Conservation (phyloP, 805 yeast genomes). For the Kazachstania martiniae region DNA sequence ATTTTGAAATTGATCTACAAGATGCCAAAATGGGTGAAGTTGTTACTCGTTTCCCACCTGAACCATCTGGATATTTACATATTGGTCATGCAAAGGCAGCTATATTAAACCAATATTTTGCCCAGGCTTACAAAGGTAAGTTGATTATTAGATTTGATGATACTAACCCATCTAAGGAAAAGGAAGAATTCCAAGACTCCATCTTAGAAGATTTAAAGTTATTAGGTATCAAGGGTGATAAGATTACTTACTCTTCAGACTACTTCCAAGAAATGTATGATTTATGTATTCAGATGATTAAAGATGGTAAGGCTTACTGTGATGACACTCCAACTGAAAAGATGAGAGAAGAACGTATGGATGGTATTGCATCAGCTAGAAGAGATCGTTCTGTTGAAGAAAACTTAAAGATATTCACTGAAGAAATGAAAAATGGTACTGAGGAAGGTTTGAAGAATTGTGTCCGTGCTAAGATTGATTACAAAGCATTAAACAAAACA, state of each 20-base stretch:
- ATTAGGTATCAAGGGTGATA: constrained; percentile 89
- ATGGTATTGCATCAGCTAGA: constrained; percentile 85
- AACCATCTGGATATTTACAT: constrained; percentile 94
- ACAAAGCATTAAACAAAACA: constrained; percentile 84
- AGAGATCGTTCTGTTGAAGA: constrained; percentile 92
- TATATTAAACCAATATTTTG: constrained; percentile 89
- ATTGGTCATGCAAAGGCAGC: constrained; percentile 99
- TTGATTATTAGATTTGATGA: constrained; percentile 95
- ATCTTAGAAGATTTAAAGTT: constrained; percentile 85
- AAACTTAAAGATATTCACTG: constrained; percentile 71
- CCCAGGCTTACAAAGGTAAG: constrained; percentile 91
- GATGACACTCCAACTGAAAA: constrained; percentile 90
- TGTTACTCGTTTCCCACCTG: constrained; percentile 98
- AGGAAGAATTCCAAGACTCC: constrained; percentile 86
- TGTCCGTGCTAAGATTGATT: constrained; percentile 93
- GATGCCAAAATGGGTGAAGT: constrained; percentile 91
- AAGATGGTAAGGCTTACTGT: constrained; percentile 93
- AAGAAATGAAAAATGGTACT: constrained; percentile 90
- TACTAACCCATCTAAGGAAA: constrained; percentile 96
- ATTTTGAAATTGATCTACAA: constrained; percentile 83
- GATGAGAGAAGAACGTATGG: constrained; percentile 99
- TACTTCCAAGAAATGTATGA: constrained; percentile 90
- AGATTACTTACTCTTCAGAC: constrained; percentile 80
- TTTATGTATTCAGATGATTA: constrained; percentile 73
- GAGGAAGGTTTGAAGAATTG: constrained; percentile 88